Base-by-base conservation (phyloP, 192 early-diverging fungal species). In the Entrophospora sp. region DNA sequence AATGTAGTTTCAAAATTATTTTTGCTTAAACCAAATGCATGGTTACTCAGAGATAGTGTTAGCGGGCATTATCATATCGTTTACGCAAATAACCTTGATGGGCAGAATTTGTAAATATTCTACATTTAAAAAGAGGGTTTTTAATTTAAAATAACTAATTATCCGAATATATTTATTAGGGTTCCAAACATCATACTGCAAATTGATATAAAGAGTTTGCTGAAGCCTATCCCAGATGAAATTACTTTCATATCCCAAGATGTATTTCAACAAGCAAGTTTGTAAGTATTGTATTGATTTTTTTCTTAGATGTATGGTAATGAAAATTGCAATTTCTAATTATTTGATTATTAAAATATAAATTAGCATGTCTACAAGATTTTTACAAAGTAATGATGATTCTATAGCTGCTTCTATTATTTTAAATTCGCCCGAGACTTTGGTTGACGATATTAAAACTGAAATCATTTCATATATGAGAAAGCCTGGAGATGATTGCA, bases 21-120 rank as follows among this genome's bases (percentile, higher is more conserved):
- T 52, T 71, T 80, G 31, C 14, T 79, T 13, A 77, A 81, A 22
- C 52, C 68, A n/a, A 43, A 67, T 24, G 48, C 77, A 24, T 83
- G 81, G 81, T 55, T 83, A 42, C 67, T 75, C 30, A 71, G 71
- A 31, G 79, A 79, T 43, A 74, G 72, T 52, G 67, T 72, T 44
- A 70, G 70, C 12, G 73, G 62, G 4, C 68, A 72, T 13, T 61
- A 71, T 22, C 75, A 77, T 32, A 56, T 73, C 37, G 57, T 77
- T 9, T 72, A 74, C 62, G 38, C 72, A n/a, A n/a, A n/a, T n/a
- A n/a, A n/a, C n/a, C n/a, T n/a, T 14, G 62, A 65, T 27, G 37
- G 1, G 2, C 49, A 4, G 27, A n/a, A n/a, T n/a, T n/a, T n/a
- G n/a, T n/a, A n/a, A n/a, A n/a, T n/a, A n/a, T n/a, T n/a, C n/a